Conservation (phyloP, 176 grass and related monocot species). For the Neostapfia colusana region DNA sequence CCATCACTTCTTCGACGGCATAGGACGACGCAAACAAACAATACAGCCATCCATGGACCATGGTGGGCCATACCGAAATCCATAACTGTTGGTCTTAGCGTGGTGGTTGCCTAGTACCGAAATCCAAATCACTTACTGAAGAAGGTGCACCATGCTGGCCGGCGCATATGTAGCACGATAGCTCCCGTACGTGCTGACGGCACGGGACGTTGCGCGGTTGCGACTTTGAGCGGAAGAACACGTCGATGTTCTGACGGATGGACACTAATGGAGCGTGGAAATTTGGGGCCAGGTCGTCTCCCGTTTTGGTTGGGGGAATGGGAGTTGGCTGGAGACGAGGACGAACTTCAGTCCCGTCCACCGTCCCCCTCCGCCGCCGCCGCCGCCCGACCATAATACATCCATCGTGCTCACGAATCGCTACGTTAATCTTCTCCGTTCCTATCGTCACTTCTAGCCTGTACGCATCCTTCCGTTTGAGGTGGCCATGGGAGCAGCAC, state of each 20-base stretch:
- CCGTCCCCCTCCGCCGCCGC: too few relatives aligned
- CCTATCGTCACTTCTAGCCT: too few relatives aligned
- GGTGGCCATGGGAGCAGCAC: too few relatives aligned
- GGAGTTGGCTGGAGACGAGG: conserved; percentile 34
- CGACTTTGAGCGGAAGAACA: background rate
- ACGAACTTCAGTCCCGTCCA: background rate
- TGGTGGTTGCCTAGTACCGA: conserved; percentile 32
- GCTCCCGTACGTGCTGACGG: background rate
- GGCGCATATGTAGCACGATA: background rate
- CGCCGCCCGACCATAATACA: too few relatives aligned
- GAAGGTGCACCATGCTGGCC: background rate
- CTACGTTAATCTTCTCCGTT: too few relatives aligned
- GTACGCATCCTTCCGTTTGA: too few relatives aligned
- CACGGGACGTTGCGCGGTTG: background rate
- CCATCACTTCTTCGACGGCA: background rate
- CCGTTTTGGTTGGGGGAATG: conserved; percentile 41
- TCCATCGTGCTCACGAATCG: too few relatives aligned
- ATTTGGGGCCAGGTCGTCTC: conserved; percentile 21
- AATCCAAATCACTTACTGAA: conserved; percentile 9
- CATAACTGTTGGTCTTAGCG: conserved; percentile 26
- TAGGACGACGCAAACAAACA: background rate
- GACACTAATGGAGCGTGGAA: conserved; percentile 41
- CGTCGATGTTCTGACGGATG: background rate
- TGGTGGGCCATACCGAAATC: background rate
- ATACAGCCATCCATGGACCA: background rate